Base-by-base conservation (phyloP, 2,329 filamentous ascomycete species). In the Fusarium setosum region DNA sequence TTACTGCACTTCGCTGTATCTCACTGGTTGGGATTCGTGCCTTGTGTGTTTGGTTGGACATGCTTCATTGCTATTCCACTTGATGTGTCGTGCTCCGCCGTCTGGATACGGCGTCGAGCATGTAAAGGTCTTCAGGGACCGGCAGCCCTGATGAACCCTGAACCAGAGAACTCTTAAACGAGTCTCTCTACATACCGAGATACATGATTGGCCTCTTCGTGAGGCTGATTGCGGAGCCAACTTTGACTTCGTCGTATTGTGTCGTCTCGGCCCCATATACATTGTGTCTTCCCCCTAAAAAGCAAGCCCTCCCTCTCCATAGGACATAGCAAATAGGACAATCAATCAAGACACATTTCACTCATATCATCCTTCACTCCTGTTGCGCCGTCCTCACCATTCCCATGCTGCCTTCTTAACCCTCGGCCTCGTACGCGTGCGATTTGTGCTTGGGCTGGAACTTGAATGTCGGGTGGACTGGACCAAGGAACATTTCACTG, bases 381-480 rank as follows among this genome's bases (percentile, higher is more conserved):
- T 13, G 34, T 57, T 13, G 21, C 31, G 31, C 31, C 47, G 18
- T 48, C 48, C 32, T 40, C 48, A 5, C 13, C 21, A 26, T 34
- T 2, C 29, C n/a, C n/a, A n/a, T n/a, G n/a, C n/a, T n/a, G n/a
- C n/a, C n/a, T n/a, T 18, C 38, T 70, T 78, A 91, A 47, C 91
- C 90, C 74, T 93, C 90, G 2, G 89, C 91, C 77, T 94, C 93
- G 47, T 97, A 97, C 52, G 90, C 88, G 75, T 97, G 96, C 44
- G 93, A 96, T 83, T 97, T 98, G 83, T 99, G 96, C 84, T 99
- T 99, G 4, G 96, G 96, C 80, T 95, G 89, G 80, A 98, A 99
- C 68, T 91, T 90, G 85, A 98, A 99, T 72, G 92, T 91, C 35
- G 92, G 89, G 70, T 97, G 93, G 7, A 93, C 92, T 42, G 93